phyloP scores from a whole-genome alignment of 768 basidiomycete genomes.

The Leccinum longicurvipes region DNA sequence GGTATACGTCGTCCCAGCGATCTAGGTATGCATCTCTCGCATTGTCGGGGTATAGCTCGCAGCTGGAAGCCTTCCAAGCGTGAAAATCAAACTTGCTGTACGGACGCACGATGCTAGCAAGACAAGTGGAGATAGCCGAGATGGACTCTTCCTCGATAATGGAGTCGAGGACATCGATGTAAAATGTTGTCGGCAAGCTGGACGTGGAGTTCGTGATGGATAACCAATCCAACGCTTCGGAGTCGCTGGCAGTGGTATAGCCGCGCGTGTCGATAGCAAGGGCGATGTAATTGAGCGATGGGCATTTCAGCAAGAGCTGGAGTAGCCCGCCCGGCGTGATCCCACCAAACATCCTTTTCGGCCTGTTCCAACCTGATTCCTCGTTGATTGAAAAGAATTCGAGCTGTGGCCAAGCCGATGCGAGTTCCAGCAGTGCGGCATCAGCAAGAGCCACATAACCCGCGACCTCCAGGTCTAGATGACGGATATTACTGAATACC shows the following conservation, averaged over 20 bases:
- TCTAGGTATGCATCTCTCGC: neutral
- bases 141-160: neutral
- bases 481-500: neutral
- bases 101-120: neutral
- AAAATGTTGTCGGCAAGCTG: neutral
- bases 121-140: neutral
- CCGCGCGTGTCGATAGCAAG: neutral
- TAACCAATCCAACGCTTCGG: neutral
- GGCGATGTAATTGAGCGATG: neutral
- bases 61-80: neutral
- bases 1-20: no score
- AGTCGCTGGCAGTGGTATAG: neutral
- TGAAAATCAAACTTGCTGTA: neutral
- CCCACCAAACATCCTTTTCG: neutral
- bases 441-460: neutral
- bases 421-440: neutral
- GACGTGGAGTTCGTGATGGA: neutral
- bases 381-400: neutral
- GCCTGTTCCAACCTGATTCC: neutral
- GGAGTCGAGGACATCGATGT: neutral
- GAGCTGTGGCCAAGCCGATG: neutral
- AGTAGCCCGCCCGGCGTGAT: neutral
- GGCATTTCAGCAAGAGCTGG: neutral
- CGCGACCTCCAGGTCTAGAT: neutral
- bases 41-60: no score